Percentiles rank a stretch among this genome's conserved stretches.
These are phyloP conservation scores for Naganishia kalamii DNA, from an alignment of 768 basidiomycete species.

Conservation along the genomic window DNA sequence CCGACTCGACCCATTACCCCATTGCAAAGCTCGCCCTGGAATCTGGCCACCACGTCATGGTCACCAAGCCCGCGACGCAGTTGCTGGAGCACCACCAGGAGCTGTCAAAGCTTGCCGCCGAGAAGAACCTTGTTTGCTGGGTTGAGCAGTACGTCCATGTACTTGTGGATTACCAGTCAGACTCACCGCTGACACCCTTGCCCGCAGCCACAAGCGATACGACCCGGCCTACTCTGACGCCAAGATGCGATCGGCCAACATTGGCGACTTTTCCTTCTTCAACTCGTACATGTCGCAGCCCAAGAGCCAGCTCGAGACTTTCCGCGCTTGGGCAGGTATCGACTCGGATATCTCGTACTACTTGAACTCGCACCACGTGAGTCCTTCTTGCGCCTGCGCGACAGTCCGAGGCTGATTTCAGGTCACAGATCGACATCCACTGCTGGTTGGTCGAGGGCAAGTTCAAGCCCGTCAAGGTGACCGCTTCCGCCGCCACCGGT, in stretches of 20 bases:
- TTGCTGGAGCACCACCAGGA: slow-evolving; percentile 73
- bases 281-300: slow-evolving; percentile 97
- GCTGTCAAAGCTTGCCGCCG: slow-evolving; percentile 67
- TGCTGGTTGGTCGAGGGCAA: slow-evolving; percentile 49
- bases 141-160: slow-evolving; percentile 71
- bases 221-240: slow-evolving; percentile 93
- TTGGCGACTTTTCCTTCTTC: slow-evolving; percentile 94
- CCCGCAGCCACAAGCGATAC: slow-evolving; percentile 46
- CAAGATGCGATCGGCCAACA: slow-evolving; percentile 62
- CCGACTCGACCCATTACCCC: slow-evolving; percentile 81
- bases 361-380: slow-evolving; percentile 89
- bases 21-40: slow-evolving; percentile 83
- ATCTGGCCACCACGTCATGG: slow-evolving; percentile 74
- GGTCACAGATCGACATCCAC: slow-evolving; percentile 57
- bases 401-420: slow-evolving; percentile 56
- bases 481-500: slow-evolving; percentile 82
- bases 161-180: slow-evolving; percentile 44
- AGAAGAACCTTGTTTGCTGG: slow-evolving; percentile 76
- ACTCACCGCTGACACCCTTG: slow-evolving; percentile 52
- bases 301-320: slow-evolving; percentile 88
- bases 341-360: slow-evolving; percentile 94
- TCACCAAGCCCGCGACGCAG: slow-evolving; percentile 90
- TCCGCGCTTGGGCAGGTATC: slow-evolving; percentile 90
- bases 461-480: slow-evolving; percentile 55
- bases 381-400: slow-evolving; percentile 55